Evolutionary conservation across 2,329 filamentous ascomycete genomes (phyloP), one percentile per base, ranked within the genome.

Genomic region (Paracamarosporium sp.): DNA sequence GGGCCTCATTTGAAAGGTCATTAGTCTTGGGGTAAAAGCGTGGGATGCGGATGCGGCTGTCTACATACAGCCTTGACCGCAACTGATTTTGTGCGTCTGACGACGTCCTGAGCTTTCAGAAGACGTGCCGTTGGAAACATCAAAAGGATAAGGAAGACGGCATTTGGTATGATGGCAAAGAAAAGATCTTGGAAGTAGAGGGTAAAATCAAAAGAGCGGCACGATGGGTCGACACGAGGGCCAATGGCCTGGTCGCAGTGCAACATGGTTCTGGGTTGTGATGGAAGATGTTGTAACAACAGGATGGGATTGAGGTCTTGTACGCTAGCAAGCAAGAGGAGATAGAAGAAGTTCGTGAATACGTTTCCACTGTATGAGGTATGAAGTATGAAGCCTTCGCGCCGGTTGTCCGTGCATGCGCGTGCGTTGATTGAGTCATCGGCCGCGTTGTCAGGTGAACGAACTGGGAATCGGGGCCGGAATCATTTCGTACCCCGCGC

Each of bases 151-250:
- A 57, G 43, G 22, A 57, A 36, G 6, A 41, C 33, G 13, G 48
- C 55, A 40, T 46, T 53, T 44, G 55, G 55, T 52, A 28, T 33
- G 31, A 44, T 48, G n/a, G 41, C 25, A 43, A 57, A 57, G 50
- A 48, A 52, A 24, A 53, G 22, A 43, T 57, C 55, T 25, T 53
- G 20, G 25, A 57, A 57, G 28, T 40, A 48, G 47, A 57, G 47
- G 35, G 55, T 57, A 43, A 57, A 57, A 33, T 57, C 55, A 48
- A 57, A 57, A 25, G 55, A 52, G 33, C 55, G 55, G 43, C 55
- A 57, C 17, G 48, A 53, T 3, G 50, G 55, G 41, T 57, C 55
- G 41, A 57, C 50, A 22, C 55, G 47, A 53, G 55, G 55, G 28
- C 55, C 55, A 46, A 56, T 43, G 35, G 45, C 35, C 17, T 44